Evolutionary conservation across 2,329 filamentous ascomycete genomes (phyloP), one percentile per base, ranked within the genome.

Genomic region (Arthroderma uncinatum): DNA sequence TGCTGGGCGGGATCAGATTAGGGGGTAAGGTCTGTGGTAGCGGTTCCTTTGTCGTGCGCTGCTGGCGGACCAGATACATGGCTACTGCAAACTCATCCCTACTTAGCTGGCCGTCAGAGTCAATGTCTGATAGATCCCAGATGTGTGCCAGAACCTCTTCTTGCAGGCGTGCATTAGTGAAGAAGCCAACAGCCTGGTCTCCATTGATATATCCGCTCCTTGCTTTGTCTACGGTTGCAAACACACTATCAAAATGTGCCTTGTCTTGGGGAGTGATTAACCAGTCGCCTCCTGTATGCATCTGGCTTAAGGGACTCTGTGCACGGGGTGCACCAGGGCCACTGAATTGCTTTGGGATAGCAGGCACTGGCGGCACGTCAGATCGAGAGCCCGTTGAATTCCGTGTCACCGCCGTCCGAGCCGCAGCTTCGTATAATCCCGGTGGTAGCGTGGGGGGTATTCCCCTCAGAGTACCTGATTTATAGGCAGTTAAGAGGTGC

Each of bases 91-190:
- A 98, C 65, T 95, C 91, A 63, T 98, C 93, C 64, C 82, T 83
- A 50, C 81, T 90, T 57, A 98, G 76, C 58, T 86, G 85, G 9
- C 93, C 93, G 64, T 91, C 87, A 6, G 89, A 93, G 67, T 89
- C 89, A 71, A 96, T 89, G 72, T 98, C 93, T 12, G 93, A 86
- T 30, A 98, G 81, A 70, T 98, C 93, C 93, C 93, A 98, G 62
- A 98, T 95, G 65, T 94, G 88, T 30, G 93, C 93, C 55, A 98
- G 77, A 8, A 82, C 83, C 65, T 96, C 92, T 68, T 97, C 92
- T 0, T 89, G 82, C 12, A 98, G 79, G 58, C 88, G 86, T 0
- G 92, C 95, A 71, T 95, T 90, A 68, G 87, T 92, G 71, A 98
- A 89, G 74, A 97, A 98, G 7, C 83, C 81, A 7, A 97, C 93